phyloP scores from a whole-genome alignment of 2,329 filamentous ascomycete species.

The Alternaria atra region DNA sequence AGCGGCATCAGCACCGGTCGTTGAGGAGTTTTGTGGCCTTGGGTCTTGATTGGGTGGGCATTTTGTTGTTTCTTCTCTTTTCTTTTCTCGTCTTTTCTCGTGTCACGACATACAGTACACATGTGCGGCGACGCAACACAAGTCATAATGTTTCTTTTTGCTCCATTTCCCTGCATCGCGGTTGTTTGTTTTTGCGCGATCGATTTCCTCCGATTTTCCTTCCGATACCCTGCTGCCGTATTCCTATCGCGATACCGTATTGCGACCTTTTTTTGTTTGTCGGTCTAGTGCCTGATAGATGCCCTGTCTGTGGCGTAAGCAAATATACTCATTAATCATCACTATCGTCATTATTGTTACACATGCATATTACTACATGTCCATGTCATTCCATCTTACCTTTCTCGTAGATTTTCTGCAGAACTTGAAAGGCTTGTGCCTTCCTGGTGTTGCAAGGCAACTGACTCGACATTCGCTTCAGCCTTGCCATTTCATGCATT shows the following conservation, averaged over 20 bases:
- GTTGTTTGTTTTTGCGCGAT: conserved; percentile 2
- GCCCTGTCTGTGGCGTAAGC: background rate
- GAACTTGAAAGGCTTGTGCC: background rate
- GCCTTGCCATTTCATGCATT: background rate
- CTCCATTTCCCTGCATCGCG: background rate
- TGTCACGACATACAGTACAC: conserved; percentile 18
- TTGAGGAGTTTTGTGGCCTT: conserved; percentile 12
- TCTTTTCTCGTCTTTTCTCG: background rate
- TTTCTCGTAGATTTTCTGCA: background rate
- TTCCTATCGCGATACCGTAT: background rate
- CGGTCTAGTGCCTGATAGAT: background rate
- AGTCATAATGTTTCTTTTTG: conserved; percentile 18
- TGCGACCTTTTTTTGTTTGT: background rate
- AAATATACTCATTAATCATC: background rate
- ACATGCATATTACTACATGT: background rate
- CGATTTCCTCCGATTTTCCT: conserved; percentile 7
- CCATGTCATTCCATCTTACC: too few relatives aligned
- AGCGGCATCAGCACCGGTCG: conserved; percentile 15
- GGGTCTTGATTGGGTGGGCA: background rate
- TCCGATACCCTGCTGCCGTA: conserved; percentile 19
- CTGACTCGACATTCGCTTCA: background rate
- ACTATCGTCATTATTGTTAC: background rate
- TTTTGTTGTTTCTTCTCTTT: background rate
- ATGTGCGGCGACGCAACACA: conserved; percentile 17
- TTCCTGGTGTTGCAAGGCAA: background rate